Base-by-base conservation (phyloP, 768 basidiomycete genomes). In the Tylopilus rubrobrunneus region DNA sequence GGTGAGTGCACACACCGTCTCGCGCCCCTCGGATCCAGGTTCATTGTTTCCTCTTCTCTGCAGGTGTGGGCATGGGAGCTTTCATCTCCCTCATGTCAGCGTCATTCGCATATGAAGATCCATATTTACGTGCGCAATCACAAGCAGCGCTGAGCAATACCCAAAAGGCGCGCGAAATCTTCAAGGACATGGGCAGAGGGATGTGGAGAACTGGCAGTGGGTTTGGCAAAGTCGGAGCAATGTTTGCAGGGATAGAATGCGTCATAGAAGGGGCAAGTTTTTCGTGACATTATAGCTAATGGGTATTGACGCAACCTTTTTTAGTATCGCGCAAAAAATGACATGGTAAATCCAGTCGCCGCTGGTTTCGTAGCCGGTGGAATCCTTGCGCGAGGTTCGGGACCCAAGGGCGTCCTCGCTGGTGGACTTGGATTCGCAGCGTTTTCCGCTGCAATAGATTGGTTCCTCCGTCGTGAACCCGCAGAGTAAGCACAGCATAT, bases 21-120 rank as follows among this genome's bases (percentile, higher is more conserved):
- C 29, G 25, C 36, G 28, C 34, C 8, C 37, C 6, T 48, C 7
- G 27, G 49, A 46, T 42, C 49, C 49, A 51, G 48, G 37, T 31
- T 49, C 25, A 52, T 55, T 21, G 9, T 46, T n/a, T 39, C 41
- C 29, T 41, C 48, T 23, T 1, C 7, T 27, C 10, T 10, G 25
- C 58, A 97, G 95, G 96, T 45, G 85, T 98, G 61, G 95, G 81
- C 11, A 80, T 97, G 41, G 96, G 96, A 55, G 94, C 87, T 31
- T 94, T 98, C 78, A 92, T 98, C 74, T 92, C 93, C 2, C 79
- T 98, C 55, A 98, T 98, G 96, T 92, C 90, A 33, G 78, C 93
- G 19, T 92, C 93, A 28, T 95, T 98, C 68, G 87, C 88, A 33
- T 96, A 97, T 67, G 96, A 98, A 69, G 95, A 98, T 68, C 94